Evolutionary conservation across 2,329 filamentous ascomycete species (phyloP).

Genomic region (Clarireedia paspali): DNA sequence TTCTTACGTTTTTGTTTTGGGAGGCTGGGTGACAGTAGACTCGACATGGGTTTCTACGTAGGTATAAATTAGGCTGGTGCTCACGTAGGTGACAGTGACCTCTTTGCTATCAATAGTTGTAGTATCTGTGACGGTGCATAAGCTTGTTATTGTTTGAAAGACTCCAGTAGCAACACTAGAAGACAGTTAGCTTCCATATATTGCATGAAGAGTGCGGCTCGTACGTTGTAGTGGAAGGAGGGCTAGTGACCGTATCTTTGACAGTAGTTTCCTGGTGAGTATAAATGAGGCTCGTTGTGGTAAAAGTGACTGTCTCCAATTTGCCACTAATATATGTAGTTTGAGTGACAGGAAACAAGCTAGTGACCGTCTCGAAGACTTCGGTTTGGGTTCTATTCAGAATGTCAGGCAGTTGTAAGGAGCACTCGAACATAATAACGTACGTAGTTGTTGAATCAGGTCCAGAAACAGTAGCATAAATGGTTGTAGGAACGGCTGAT

Average conservation of each 20-base stretch:
- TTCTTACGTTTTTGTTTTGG: constrained; percentile 7
- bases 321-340: constrained; percentile 8
- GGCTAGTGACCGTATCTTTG: neutral
- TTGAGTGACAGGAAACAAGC: constrained; percentile 30
- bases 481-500: constrained; percentile 14
- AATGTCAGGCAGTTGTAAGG: neutral
- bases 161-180: constrained; percentile 8
- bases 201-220: too few relatives aligned
- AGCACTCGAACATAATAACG: neutral
- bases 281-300: neutral
- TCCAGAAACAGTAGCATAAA: constrained; percentile 6
- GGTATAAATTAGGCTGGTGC: constrained; percentile 19
- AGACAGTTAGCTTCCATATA: neutral
- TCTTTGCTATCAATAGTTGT: constrained; percentile 37
- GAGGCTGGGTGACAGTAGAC: constrained; percentile 2
- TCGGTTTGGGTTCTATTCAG: neutral
- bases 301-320: neutral
- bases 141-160: constrained; percentile 30
- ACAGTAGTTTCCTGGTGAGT: neutral
- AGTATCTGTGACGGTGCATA: constrained; percentile 40
- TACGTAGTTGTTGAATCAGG: neutral
- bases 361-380: constrained; percentile 2
- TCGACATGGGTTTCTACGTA: constrained; percentile 10
- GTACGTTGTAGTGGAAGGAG: neutral
- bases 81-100: constrained; percentile 26